Evolutionary conservation across 169 alveolate species (phyloP), one percentile per base, ranked within the genome.

Genomic region (Eimeria sp.): DNA sequence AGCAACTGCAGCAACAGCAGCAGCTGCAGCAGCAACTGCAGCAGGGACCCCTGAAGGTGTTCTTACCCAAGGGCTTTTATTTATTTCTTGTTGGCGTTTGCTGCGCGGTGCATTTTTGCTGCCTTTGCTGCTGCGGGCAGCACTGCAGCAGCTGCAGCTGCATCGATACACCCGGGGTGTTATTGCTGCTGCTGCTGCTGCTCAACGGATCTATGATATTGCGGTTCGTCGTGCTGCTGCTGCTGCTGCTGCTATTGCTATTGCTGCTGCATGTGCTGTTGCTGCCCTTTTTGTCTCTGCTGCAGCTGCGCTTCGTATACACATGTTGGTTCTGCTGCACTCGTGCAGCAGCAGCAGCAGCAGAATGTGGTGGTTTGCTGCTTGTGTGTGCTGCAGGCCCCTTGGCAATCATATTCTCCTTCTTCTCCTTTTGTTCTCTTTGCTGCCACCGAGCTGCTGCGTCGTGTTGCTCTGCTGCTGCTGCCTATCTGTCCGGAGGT

Each of bases 81-180:
- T 73, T 73, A 10, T 73, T 40, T 18, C 51, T 22, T 73, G 84
- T 43, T 73, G 84, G 84, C 84, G 84, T 40, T 40, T 73, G 84
- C 84, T 73, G 84, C 84, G 84, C 51, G 43, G 54, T 7, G 25
- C 84, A 7, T 73, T 73, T 73, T 43, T 73, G 84, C 84, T 73
- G 84, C 84, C 84, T 9, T 25, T 73, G 84, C 54, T 73, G 54
- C 84, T 73, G 84, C 84, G 84, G 20, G 84, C 84, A 73, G 54
- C 84, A 27, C 54, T 51, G 54, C 84, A 73, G 84, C 84, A 73
- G 84, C 84, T 34, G 84, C 54, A 34, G 54, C 84, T 73, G 0
- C 84, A 73, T 30, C 27, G 84, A 73, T 73, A 73, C 84, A 73
- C 84, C 22, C 84, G 84, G 10, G 84, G 84, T 6, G 49, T 73